phyloP scores from a whole-genome alignment of 1,139 yeast species.

The Geotrichum reessii region DNA sequence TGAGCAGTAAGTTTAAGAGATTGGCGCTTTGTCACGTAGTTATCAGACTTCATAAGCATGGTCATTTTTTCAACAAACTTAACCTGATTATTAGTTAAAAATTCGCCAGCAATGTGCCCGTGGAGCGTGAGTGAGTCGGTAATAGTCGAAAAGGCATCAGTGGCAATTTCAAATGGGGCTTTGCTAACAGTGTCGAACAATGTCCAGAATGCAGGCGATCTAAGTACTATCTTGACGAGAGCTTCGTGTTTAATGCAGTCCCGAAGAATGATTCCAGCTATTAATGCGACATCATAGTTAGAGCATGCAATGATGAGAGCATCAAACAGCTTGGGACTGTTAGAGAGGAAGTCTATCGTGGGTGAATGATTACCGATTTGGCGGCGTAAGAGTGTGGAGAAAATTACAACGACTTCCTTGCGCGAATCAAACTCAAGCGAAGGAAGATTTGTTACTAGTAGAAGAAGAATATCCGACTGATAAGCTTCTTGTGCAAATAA shows the following conservation, averaged over 20 bases:
- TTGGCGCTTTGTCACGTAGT: constrained; percentile 90
- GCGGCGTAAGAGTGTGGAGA: constrained; percentile 72
- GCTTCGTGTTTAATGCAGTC: constrained; percentile 81
- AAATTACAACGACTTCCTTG: constrained; percentile 71
- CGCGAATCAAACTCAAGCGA: constrained; percentile 82
- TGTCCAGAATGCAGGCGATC: constrained; percentile 65
- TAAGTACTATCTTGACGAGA: constrained; percentile 54
- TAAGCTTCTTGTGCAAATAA: constrained; percentile 66
- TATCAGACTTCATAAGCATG: constrained; percentile 62
- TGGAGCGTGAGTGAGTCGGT: constrained; percentile 68
- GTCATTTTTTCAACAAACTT: constrained; percentile 59
- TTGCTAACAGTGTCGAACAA: constrained; percentile 63
- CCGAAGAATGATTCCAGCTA: constrained; percentile 72
- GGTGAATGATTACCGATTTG: constrained; percentile 67
- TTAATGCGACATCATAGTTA: constrained; percentile 61
- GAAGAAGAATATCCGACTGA: constrained; percentile 61
- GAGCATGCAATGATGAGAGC: constrained; percentile 67
- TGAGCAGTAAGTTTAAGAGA: constrained; percentile 73
- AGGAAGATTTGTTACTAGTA: constrained; percentile 52
- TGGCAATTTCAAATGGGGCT: constrained; percentile 20
- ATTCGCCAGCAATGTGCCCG: constrained; percentile 53
- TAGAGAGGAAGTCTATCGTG: constrained; percentile 74
- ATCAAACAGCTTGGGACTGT: constrained; percentile 60
- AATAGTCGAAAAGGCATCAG: constrained; percentile 51
- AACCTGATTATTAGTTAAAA: constrained; percentile 44